Conservation (phyloP, 1,284 basidiomycete genomes). For the Sporisorium graminicola region DNA sequence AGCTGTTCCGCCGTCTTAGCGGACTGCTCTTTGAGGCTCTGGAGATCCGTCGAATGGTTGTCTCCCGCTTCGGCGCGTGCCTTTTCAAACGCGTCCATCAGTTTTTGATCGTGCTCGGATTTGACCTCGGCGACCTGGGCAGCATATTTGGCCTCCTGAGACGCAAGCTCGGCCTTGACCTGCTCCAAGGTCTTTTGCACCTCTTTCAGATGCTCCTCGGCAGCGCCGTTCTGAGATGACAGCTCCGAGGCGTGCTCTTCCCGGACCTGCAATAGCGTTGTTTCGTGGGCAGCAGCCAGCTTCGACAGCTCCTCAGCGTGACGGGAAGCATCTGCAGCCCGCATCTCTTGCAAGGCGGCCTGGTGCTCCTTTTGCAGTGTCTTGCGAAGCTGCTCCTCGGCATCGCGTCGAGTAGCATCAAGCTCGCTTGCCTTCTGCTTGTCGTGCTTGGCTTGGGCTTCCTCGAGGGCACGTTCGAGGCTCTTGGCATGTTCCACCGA, state of each 20-base stretch:
- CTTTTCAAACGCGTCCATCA: slow-evolving; percentile 51
- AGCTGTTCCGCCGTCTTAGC: slow-evolving; percentile 45
- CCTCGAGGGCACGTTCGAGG: slow-evolving; percentile 34
- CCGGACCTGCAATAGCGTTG: slow-evolving; percentile 20
- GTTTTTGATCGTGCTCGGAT: slow-evolving; percentile 50
- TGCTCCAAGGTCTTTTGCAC: slow-evolving; percentile 36
- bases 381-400: slow-evolving; percentile 33
- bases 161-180: slow-evolving; percentile 40
- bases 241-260: slow-evolving; percentile 33
- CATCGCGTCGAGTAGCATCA: slow-evolving; percentile 29
- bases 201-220: slow-evolving; percentile 36
- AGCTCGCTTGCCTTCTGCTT: slow-evolving; percentile 29
- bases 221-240: slow-evolving; percentile 25
- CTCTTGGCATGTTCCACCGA: slow-evolving; percentile 30
- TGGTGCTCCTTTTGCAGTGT: slow-evolving; percentile 28
- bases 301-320: slow-evolving; percentile 34
- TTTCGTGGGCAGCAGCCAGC: slow-evolving; percentile 35
- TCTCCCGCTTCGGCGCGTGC: slow-evolving; percentile 54
- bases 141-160: slow-evolving; percentile 43
- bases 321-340: slow-evolving; percentile 17
- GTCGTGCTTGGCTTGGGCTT: slow-evolving; percentile 28
- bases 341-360: slow-evolving; percentile 25
- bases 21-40: slow-evolving; percentile 43
- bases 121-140: slow-evolving; percentile 49
- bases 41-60: slow-evolving; percentile 48